Base-by-base conservation (phyloP, 805 yeast species). In the Candida maesae region DNA sequence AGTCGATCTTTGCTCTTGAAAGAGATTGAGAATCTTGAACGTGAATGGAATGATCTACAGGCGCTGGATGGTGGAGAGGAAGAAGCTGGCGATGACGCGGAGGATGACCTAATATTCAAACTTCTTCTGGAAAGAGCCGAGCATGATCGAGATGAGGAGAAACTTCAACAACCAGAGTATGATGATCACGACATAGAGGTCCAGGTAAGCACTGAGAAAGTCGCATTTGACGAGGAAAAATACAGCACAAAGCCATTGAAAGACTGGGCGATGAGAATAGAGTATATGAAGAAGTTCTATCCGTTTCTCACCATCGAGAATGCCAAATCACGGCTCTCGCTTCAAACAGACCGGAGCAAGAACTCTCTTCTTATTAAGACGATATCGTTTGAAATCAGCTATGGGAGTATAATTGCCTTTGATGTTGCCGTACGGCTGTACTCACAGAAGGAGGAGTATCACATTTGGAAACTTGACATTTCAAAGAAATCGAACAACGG, bases 231-330 rank as follows among this genome's bases (percentile, higher is more conserved):
- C 24, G 41, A 46, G 2, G 16, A 38, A 10, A 28, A 35, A 6
- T 56, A 44, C 40, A 42, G 36, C 17, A 47, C 55, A 5, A 46
- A 38, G 18, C 60, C 61, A 2, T 36, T 44, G 9, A 44, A 41
- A 30, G 42, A 52, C 11, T 58, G 61, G 61, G 29, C 42, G 5
- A 17, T 39, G 3, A 42, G 60, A 24, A 30, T 51, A 2, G 53
- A 50, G 24, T 55, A 49, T 26, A 25, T 58, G 15, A 36, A 35
- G 30, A 52, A 44, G 37, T 48, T 58, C 31, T 58, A 58, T 19
- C 59, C 58, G 2, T 47, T 45, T 15, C 38, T 57, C 6, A 13
- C 15, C 10, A 45, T 58, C 2, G 9, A 20, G 0, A 30, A 44
- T 14, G 39, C 46, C n/a, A 26, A 25, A 3, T 52, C 63, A 16